A percentile compares a stretch with the other conserved stretches of the same genome.
Evolutionary conservation across 78 protist species (phyloP).

Genomic region (Polysphondylium violaceum): DNA sequence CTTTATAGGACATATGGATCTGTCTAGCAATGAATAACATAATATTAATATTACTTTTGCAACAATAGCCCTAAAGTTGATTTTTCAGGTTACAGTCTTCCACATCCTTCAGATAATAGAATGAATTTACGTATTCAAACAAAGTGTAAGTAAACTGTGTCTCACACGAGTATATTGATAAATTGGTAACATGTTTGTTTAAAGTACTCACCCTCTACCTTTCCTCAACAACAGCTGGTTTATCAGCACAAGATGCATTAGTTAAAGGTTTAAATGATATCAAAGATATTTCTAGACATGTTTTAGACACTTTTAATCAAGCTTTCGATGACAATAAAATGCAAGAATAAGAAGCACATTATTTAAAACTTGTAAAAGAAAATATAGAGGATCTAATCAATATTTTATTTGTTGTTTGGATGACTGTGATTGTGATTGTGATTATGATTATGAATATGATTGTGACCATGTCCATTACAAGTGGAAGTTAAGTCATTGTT

Average conservation of each 20-base stretch:
- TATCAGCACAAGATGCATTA: constrained; percentile 64
- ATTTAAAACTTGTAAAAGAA: too few relatives aligned
- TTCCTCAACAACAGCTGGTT: not conserved
- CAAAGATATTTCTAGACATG: constrained; percentile 60
- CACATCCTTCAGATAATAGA: constrained; percentile 84
- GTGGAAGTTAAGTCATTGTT: too few relatives aligned
- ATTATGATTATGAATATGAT: too few relatives aligned
- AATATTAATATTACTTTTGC: not conserved
- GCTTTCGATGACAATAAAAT: constrained; percentile 8
- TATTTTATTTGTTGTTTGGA: too few relatives aligned
- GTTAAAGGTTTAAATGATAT: constrained; percentile 49
- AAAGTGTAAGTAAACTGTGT: constrained; percentile 5
- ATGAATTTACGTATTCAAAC: constrained; percentile 82
- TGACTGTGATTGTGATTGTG: too few relatives aligned
- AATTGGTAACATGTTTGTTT: not conserved
- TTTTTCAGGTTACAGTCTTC: constrained; percentile 84
- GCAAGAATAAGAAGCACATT: too few relatives aligned
- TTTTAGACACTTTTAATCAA: constrained; percentile 58
- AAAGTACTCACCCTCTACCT: not conserved
- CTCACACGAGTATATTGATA: not conserved
- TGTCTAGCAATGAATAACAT: not conserved
- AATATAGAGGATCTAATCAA: too few relatives aligned
- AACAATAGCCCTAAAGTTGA: constrained; percentile 64
- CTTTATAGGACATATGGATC: too few relatives aligned
- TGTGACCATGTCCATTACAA: too few relatives aligned